Evolutionary conservation across 441 rosid species (phyloP), one percentile per base, ranked within the genome.

Genomic region (Flueggea neowawraea): DNA sequence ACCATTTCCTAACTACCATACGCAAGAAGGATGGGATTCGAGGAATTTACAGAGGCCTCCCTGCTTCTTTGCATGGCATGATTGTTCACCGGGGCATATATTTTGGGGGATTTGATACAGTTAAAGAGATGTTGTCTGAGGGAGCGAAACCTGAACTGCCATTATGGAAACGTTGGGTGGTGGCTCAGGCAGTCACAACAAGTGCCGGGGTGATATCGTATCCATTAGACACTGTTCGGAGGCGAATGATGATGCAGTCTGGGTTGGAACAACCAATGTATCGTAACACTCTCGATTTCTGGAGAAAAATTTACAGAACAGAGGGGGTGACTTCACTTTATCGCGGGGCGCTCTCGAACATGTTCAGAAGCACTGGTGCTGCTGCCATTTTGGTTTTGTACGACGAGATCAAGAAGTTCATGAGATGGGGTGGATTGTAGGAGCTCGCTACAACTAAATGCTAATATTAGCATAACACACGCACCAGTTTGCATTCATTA

Each of bases 161-260:
- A 3, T 69, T 90, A 73, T 91, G 96, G 96, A 91, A 89, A 75
- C 88, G 97, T 12, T 91, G 97, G 96, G 69, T 69, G 58, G 83
- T 89, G 66, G 98, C 98, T 53, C 98, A 94, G 80, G 93, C 80
- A 22, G 98, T 94, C 59, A 89, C 97, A 12, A 85, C 96, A 4
- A 85, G 94, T 15, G 95, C 97, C 16, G 98, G 97, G 14, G 64
- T 90, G 70, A 56, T 87, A 54, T 94, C 97, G 4, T 94, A 94
- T 64, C 98, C 97, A 17, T 61, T 94, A 60, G 97, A 91, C 65
- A 90, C 98, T 39, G 97, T 89, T 57, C 70, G 97, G 53, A 82
- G 97, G 66, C 76, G 95, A 72, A 90, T 94, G 80, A 94, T 94
- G 97, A 94, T 94, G 98, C 95, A 94, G 53, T 90, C 96, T 7